Percentiles rank a stretch among this genome's conserved stretches.
Evolutionary conservation across 2,329 filamentous ascomycete species (phyloP).

Genomic region (Alternaria rosae): DNA sequence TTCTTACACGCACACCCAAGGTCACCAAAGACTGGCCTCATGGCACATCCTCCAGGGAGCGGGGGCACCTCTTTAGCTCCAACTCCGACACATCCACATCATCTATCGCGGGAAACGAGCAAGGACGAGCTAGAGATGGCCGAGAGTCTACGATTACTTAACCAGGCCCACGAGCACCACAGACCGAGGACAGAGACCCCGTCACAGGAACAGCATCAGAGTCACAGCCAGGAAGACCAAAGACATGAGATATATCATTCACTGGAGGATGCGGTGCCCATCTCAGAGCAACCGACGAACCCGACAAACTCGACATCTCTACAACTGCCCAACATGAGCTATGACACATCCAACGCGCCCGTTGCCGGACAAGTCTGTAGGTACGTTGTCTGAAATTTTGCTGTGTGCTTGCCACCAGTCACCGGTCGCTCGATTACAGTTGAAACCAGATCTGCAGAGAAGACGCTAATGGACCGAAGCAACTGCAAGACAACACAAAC

Average conservation of each 20-base stretch:
- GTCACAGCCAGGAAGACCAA: conserved; percentile 28
- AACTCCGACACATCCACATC: conserved; percentile 47
- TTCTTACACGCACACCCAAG: conserved; percentile 9
- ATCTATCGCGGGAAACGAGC: conserved; percentile 54
- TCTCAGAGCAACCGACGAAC: conserved; percentile 32
- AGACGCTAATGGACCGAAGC: conserved; percentile 58
- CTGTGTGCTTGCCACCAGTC: conserved; percentile 1
- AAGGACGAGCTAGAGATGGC: conserved; percentile 60
- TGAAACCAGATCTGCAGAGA: conserved; percentile 8
- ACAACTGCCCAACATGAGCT: conserved; percentile 23
- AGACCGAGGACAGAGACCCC: conserved; percentile 26
- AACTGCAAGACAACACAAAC: conserved; percentile 96
- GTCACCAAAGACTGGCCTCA: conserved; percentile 25
- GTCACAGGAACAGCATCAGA: conserved; percentile 27
- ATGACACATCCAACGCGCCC: conserved; percentile 40
- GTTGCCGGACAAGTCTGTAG: conserved; percentile 74
- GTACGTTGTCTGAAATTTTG: conserved; percentile 54
- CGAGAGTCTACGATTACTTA: conserved; percentile 54
- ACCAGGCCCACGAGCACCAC: conserved; percentile 52
- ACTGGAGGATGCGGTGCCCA: conserved; percentile 49
- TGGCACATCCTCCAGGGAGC: conserved; percentile 39
- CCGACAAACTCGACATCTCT: conserved; percentile 32
- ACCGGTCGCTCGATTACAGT: conserved; percentile 7
- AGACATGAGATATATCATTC: conserved; percentile 50
- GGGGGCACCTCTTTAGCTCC: conserved; percentile 50